Evolutionary conservation across 2,329 filamentous ascomycete genomes (phyloP).

Genomic region (Westerdykella sp.): DNA sequence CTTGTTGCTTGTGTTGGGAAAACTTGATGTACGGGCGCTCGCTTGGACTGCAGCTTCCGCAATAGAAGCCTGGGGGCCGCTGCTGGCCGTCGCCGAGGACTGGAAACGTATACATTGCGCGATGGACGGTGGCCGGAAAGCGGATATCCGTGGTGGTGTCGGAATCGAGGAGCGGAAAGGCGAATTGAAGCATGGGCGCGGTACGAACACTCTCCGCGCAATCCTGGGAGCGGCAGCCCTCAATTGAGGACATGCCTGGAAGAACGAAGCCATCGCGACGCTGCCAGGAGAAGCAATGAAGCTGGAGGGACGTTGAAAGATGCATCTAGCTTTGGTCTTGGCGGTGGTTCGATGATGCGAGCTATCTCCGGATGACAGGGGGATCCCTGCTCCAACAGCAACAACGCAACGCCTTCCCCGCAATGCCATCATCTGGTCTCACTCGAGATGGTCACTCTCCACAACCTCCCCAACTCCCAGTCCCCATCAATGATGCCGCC

Average conservation of each 20-base stretch:
- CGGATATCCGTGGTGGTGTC: constrained; percentile 9
- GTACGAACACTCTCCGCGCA: constrained; percentile 31
- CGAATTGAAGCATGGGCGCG: constrained; percentile 26
- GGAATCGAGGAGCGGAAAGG: constrained; percentile 17
- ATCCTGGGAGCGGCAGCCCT: constrained; percentile 35
- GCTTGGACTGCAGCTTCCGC: constrained; percentile 7
- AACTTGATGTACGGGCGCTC: constrained; percentile 29
- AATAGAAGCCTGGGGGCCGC: constrained; percentile 7
- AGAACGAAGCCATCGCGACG: constrained; percentile 31
- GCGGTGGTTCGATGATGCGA: constrained; percentile 5
- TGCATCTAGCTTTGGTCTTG: constrained; percentile 1
- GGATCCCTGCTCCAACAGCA: not conserved
- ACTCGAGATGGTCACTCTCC: not conserved
- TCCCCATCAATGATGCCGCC: not conserved
- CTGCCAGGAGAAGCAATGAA: constrained; percentile 2
- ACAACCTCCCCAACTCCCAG: not conserved
- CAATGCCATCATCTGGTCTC: constrained; percentile 1
- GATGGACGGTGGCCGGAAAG: constrained; percentile 16
- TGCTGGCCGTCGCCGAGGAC: constrained; percentile 17
- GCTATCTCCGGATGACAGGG: not conserved
- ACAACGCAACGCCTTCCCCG: not conserved
- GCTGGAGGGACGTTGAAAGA: constrained; percentile 1
- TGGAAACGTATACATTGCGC: constrained; percentile 30
- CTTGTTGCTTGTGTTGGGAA: constrained; percentile 62
- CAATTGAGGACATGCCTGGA: constrained; percentile 34